These are phyloP conservation scores for Pascua sp. DNA, from an alignment of 1,284 basidiomycete genomes.

Conservation along the genomic window DNA sequence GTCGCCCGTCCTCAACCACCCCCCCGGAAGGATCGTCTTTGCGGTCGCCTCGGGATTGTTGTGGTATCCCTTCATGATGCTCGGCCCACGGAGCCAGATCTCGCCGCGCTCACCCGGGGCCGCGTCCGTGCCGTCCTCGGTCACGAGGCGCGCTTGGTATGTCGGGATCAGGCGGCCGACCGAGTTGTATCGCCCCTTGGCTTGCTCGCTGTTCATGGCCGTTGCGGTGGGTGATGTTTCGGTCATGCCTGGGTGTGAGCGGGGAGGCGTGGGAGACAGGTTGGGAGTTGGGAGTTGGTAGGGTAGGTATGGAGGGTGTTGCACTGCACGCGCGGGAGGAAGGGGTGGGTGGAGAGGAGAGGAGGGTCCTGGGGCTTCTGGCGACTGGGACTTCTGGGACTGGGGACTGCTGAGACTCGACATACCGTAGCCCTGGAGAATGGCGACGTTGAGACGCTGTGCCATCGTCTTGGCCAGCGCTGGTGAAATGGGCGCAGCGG, in stretches of 20 bases:
- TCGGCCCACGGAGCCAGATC: constrained; percentile 70
- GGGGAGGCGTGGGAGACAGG: too few relatives aligned
- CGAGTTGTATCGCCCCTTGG: constrained; percentile 54
- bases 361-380: too few relatives aligned
- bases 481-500: constrained; percentile 73
- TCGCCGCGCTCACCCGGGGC: constrained; percentile 66
- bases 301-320: too few relatives aligned
- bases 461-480: constrained; percentile 31
- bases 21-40: constrained; percentile 59
- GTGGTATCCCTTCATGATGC: constrained; percentile 66
- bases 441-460: constrained; percentile 17
- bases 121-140: constrained; percentile 41
- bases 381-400: constrained; percentile 45
- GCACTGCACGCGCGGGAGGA: too few relatives aligned
- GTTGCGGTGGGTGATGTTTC: constrained; percentile 49
- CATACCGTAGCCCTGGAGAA: constrained; percentile 48
- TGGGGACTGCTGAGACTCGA: too few relatives aligned
- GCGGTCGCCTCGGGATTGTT: constrained; percentile 65
- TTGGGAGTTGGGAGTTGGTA: too few relatives aligned
- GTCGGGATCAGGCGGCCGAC: constrained; percentile 73
- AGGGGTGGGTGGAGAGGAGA: too few relatives aligned
- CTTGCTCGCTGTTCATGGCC: constrained; percentile 28
- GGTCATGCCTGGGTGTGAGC: constrained; percentile 30
- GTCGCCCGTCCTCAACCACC: constrained; percentile 84
- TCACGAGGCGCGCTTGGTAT: constrained; percentile 69